A percentile compares a stretch with the other conserved stretches of the same genome.
These are phyloP conservation scores for Aspergillus sp. DNA, from an alignment of 2,329 filamentous ascomycete genomes.

Conservation along the genomic window DNA sequence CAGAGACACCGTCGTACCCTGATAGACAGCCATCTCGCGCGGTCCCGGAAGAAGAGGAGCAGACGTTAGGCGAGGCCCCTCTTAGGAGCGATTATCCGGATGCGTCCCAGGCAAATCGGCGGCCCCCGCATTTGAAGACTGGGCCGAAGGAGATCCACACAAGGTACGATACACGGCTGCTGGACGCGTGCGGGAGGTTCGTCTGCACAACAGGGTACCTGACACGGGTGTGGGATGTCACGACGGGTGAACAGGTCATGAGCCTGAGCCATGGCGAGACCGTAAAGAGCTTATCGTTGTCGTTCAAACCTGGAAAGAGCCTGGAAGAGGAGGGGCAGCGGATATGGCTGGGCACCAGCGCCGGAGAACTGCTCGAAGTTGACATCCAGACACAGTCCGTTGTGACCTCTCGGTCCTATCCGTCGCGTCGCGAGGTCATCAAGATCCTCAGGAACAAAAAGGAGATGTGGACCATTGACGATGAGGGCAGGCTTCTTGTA, in stretches of 20 bases:
- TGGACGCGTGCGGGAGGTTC: slow-evolving; percentile 80
- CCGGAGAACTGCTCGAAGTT: slow-evolving; percentile 80
- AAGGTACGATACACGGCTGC: slow-evolving; percentile 75
- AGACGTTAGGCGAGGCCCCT: slow-evolving; percentile 39
- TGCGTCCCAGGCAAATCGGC: slow-evolving; percentile 70
- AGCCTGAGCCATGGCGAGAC: slow-evolving; percentile 77
- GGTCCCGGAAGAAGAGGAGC: slow-evolving; percentile 45
- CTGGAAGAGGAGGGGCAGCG: slow-evolving; percentile 71
- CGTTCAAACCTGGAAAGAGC: slow-evolving; percentile 73
- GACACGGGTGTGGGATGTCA: slow-evolving; percentile 79
- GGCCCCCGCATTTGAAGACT: slow-evolving; percentile 64
- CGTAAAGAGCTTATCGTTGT: slow-evolving; percentile 67
- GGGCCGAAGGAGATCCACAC: slow-evolving; percentile 68
- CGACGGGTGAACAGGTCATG: slow-evolving; percentile 71
- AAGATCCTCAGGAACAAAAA: slow-evolving; percentile 79
- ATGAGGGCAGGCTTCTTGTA: slow-evolving; percentile 73
- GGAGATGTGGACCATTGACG: slow-evolving; percentile 90
- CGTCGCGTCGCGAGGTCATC: slow-evolving; percentile 68
- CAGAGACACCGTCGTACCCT: slow-evolving; percentile 9
- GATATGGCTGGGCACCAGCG: slow-evolving; percentile 83
- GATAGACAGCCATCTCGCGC: slow-evolving; percentile 17
- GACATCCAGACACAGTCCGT: slow-evolving; percentile 68
- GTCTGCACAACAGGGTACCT: slow-evolving; percentile 79
- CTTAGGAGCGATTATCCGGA: slow-evolving; percentile 68
- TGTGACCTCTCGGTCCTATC: slow-evolving; percentile 59